Evolutionary conservation across 352 stramenopile genomes (phyloP).

Genomic region (Globisporangium nodosum): DNA sequence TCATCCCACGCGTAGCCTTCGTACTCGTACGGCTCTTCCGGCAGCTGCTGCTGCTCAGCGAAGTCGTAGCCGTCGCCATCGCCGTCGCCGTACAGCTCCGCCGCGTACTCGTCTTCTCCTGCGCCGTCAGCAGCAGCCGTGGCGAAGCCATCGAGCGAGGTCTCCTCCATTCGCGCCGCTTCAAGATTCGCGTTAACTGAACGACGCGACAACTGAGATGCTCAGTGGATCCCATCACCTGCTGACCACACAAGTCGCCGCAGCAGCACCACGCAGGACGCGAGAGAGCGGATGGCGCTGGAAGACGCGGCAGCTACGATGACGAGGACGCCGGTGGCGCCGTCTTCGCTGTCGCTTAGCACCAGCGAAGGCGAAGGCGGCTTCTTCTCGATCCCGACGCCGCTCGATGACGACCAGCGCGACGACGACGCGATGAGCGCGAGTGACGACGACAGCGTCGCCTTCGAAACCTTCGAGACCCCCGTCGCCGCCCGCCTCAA

Average conservation of each 20-base stretch:
- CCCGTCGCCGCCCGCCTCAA: background rate
- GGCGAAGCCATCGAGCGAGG: background rate
- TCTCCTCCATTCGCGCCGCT: background rate
- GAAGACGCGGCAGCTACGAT: background rate
- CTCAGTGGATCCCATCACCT: too few species aligned
- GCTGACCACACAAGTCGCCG: background rate
- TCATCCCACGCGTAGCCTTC: slow-evolving; percentile 8
- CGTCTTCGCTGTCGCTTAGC: slow-evolving; percentile 1
- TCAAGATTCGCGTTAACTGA: background rate
- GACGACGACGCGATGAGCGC: background rate
- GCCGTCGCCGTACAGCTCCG: slow-evolving; percentile 2
- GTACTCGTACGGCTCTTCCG: background rate
- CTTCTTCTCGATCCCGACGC: background rate
- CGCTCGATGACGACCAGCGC: background rate
- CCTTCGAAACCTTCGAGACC: background rate
- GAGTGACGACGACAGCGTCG: background rate
- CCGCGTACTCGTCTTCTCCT: background rate
- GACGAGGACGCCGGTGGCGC: background rate
- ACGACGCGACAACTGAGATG: background rate
- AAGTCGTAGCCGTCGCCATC: background rate
- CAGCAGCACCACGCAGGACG: background rate
- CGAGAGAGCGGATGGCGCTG: background rate
- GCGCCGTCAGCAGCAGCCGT: background rate
- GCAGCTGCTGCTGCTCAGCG: background rate
- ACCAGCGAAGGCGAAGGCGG: background rate